These are phyloP conservation scores for Fusarium sulawesiense DNA, from an alignment of 2,329 filamentous ascomycete species.

Conservation along the genomic window DNA sequence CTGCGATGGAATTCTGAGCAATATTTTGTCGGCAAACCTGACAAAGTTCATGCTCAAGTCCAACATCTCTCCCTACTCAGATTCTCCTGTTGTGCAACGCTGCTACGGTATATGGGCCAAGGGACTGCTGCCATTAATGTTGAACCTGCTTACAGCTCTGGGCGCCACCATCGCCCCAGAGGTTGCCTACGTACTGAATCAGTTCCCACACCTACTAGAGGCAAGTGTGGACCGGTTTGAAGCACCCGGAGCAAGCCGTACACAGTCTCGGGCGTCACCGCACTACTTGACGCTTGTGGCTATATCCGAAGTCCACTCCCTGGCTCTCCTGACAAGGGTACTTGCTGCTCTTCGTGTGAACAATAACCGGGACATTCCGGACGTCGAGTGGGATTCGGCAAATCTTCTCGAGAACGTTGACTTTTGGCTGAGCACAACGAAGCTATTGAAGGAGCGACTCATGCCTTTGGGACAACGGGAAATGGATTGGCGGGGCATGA, in stretches of 20 bases:
- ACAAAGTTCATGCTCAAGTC: conserved; percentile 79
- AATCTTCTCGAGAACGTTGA: conserved; percentile 84
- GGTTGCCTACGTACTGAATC: conserved; percentile 86
- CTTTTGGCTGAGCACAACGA: conserved; percentile 78
- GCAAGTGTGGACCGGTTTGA: conserved; percentile 80
- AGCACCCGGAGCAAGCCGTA: conserved; percentile 65
- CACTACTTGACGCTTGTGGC: conserved; percentile 79
- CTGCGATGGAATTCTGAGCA: conserved; percentile 83
- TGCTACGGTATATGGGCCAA: conserved; percentile 92
- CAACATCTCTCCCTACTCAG: conserved; percentile 81
- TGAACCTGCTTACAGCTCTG: conserved; percentile 87
- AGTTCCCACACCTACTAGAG: conserved; percentile 82
- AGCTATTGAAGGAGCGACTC: conserved; percentile 77
- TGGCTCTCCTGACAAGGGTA: conserved; percentile 80
- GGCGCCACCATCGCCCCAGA: conserved; percentile 86
- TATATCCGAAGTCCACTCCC: conserved; percentile 80
- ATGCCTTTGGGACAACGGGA: conserved; percentile 80
- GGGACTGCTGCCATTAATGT: conserved; percentile 85
- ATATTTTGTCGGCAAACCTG: conserved; percentile 82
- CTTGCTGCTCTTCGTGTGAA: conserved; percentile 72
- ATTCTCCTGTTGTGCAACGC: conserved; percentile 73
- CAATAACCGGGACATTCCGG: conserved; percentile 78
- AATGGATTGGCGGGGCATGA: conserved; percentile 67
- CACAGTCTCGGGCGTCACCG: conserved; percentile 59
- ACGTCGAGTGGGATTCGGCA: conserved; percentile 79